phyloP scores from a whole-genome alignment of 768 basidiomycete genomes.

The Boletus vermiculosoides region DNA sequence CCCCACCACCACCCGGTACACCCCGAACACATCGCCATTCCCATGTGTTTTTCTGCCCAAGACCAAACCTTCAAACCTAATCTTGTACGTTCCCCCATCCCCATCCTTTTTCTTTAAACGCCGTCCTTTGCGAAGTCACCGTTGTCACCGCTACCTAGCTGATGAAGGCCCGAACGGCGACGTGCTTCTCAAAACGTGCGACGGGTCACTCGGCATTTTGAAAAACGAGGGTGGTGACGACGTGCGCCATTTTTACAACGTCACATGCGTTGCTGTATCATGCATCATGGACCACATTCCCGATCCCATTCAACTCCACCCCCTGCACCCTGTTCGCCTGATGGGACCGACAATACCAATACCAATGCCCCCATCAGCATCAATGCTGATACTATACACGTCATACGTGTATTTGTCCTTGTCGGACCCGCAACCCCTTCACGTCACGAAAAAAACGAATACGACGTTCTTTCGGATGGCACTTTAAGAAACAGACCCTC shows the following conservation, averaged over 20 bases:
- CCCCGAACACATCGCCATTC: neutral
- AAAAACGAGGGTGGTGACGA: neutral
- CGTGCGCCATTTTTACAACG: neutral
- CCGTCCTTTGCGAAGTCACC: neutral
- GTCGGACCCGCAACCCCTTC: neutral
- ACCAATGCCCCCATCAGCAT: neutral
- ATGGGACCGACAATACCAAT: neutral
- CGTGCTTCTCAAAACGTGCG: neutral
- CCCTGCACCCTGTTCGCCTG: neutral
- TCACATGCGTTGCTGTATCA: neutral
- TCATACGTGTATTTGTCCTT: neutral
- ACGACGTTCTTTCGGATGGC: neutral
- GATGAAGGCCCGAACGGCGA: neutral
- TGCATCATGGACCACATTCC: neutral
- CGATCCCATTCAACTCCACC: neutral
- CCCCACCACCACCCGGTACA: neutral
- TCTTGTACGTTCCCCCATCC: neutral
- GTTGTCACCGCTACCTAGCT: neutral
- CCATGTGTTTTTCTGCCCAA: neutral
- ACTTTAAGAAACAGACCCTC: neutral
- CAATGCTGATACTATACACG: neutral
- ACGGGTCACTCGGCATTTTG: neutral
- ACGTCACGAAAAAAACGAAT: neutral
- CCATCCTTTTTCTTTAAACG: neutral
- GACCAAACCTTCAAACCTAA: neutral